Evolutionary conservation across 2,329 filamentous ascomycete genomes (phyloP), one percentile per base, ranked within the genome.

Genomic region (Colletotrichum liaoningense): DNA sequence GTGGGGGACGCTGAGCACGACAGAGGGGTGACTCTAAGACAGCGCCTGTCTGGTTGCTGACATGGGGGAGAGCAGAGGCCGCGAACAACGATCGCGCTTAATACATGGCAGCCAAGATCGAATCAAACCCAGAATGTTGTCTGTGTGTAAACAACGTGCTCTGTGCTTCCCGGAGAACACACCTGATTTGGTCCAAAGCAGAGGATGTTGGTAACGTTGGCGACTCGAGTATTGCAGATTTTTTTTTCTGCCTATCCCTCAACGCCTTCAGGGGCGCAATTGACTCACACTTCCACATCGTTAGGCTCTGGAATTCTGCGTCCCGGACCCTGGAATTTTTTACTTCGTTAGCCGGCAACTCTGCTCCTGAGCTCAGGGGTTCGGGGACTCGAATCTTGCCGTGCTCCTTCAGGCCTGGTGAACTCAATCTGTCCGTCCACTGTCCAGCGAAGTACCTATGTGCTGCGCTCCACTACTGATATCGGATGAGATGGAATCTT

Each of bases 71-170:
- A 28, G 42, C 54, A 66, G 52, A 64, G 54, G 63, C 63, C 42
- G 63, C 49, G 49, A 46, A 24, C 38, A 66, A 57, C 57, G 69
- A 72, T 72, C 69, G 69, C 69, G 58, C 52, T 52, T 69, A 12
- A 35, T 35, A 69, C 65, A 54, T 24, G 58, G 54, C 24, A 38
- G 65, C 49, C 55, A 54, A 72, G 58, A 63, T 72, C 64, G 65
- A 72, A 59, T 59, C 69, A 72, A 33, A 30, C 24, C 54, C 30
- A 58, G 52, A 14, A 63, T 28, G 38, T 52, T 65, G 69, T 63
- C 65, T 72, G 55, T 69, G 64, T 72, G 69, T 58, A 63, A 67
- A 63, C 63, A 42, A 72, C 35, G 22, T 67, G 63, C 64, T 68
- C 63, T 72, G 65, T 57, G 58, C 69, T 52, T 35, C 52, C 24